Percentiles rank a stretch among this genome's conserved stretches.
These are phyloP conservation scores for Pulveroboletus frians DNA, from an alignment of 768 basidiomycete species.

Conservation along the genomic window DNA sequence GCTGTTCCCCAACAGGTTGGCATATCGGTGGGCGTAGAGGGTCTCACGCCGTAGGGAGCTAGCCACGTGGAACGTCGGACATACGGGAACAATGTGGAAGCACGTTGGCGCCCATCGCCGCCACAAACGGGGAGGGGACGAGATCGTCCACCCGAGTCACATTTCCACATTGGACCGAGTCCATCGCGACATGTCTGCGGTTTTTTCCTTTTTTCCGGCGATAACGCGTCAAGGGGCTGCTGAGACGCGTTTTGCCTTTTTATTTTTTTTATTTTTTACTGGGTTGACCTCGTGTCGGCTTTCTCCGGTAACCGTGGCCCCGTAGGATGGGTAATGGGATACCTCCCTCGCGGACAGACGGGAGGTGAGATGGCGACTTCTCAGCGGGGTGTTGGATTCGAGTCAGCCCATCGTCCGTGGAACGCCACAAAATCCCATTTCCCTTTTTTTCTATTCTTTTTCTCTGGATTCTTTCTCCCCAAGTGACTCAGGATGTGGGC, in stretches of 20 bases:
- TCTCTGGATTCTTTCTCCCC: too few species aligned
- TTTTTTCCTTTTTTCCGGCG: conserved; percentile 8
- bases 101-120: conserved; percentile 3
- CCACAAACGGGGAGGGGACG: conserved; percentile 1
- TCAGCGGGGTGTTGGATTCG: conserved; percentile 11
- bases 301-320: conserved; percentile 14
- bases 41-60: neutral
- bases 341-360: neutral
- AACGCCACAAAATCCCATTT: too few species aligned
- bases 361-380: conserved; percentile 14
- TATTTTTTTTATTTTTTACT: too few species aligned
- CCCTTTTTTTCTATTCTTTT: too few species aligned
- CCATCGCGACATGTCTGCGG: conserved; percentile 9
- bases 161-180: conserved; percentile 8
- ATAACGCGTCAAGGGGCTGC: conserved; percentile 8
- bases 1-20: too few species aligned
- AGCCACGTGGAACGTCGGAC: neutral
- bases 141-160: too few species aligned
- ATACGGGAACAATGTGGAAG: conserved; percentile 20
- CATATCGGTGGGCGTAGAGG: too few species aligned
- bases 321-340: neutral
- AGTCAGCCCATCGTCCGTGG: neutral
- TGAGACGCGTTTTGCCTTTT: neutral
- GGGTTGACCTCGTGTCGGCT: conserved; percentile 16
- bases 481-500: too few species aligned